phyloP scores from a whole-genome alignment of 225 moss, liverwort and hornwort genomes.

The Bryum argenteum region DNA sequence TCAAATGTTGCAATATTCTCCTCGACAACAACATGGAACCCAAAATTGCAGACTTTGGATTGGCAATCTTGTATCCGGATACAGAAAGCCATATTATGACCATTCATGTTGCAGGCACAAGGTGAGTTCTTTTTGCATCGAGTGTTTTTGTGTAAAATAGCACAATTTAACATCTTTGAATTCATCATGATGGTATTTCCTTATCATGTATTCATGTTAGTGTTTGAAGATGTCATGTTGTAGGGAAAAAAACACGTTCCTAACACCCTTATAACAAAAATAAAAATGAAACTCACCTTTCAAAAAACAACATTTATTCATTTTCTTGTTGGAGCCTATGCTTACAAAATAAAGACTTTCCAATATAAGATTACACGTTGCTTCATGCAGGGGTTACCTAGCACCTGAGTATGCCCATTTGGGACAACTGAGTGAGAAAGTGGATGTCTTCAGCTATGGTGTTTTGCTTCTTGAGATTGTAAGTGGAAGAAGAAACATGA shows the following conservation, averaged over 20 bases:
- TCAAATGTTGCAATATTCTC: conserved; percentile 44
- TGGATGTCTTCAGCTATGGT: conserved; percentile 36
- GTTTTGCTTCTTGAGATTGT: conserved; percentile 34
- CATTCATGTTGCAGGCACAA: conserved; percentile 32
- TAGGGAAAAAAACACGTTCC: no score
- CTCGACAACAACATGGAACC: conserved; percentile 27
- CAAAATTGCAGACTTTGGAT: conserved; percentile 30
- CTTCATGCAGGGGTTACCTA: conserved; percentile 26
- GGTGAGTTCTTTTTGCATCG: background rate
- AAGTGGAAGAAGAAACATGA: conserved; percentile 25
- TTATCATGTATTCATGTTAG: no score
- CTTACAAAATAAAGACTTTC: no score
- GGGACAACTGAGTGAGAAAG: conserved; percentile 38
- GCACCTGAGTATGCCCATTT: conserved; percentile 34
- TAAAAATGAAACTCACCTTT: no score
- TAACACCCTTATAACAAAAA: no score
- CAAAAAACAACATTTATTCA: no score
- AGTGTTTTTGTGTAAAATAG: no score
- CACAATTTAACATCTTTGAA: no score
- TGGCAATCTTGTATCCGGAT: conserved; percentile 22
- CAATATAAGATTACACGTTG: no score
- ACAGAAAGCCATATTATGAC: conserved; percentile 31
- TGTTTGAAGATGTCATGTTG: no score
- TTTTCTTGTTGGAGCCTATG: no score
- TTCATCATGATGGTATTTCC: no score